Percentiles rank a stretch among this genome's conserved stretches.
phyloP scores from a whole-genome alignment of 2,329 filamentous ascomycete species.

The Penicillium olsonii region DNA sequence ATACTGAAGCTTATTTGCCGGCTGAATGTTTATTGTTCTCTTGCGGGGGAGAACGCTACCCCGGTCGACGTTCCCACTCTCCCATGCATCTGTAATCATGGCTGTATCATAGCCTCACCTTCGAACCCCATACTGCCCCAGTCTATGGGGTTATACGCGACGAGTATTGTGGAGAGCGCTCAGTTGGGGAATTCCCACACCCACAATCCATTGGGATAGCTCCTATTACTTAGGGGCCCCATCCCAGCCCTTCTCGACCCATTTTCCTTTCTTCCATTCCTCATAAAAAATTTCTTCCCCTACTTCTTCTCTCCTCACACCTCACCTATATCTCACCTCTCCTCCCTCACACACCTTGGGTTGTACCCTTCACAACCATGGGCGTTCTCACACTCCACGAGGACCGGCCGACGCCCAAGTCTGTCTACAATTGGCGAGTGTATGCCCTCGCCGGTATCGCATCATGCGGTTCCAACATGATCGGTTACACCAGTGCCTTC shows the following conservation, averaged over 20 bases:
- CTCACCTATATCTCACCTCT: background rate
- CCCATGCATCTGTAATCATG: conserved; percentile 16
- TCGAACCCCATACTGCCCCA: conserved; percentile 32
- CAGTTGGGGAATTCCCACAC: conserved; percentile 23
- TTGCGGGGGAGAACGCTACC: conserved; percentile 35
- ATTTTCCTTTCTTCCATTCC: conserved; percentile 8
- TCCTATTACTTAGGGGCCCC: conserved; percentile 23
- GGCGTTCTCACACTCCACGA: conserved; percentile 41
- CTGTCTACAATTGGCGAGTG: conserved; percentile 62
- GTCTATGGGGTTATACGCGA: conserved; percentile 27
- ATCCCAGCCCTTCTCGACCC: conserved; percentile 13
- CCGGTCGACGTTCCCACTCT: conserved; percentile 25
- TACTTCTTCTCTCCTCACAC: background rate
- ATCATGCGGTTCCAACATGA: conserved; percentile 60
- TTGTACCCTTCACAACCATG: conserved; percentile 24
- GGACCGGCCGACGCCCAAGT: conserved; percentile 55
- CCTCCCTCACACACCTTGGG: background rate
- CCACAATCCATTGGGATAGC: conserved; percentile 14
- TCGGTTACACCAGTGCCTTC: conserved; percentile 69
- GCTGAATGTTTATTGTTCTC: conserved; percentile 32
- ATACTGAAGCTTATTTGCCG: conserved; percentile 21
- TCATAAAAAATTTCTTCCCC: conserved; percentile 6
- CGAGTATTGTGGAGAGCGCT: conserved; percentile 29
- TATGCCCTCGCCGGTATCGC: conserved; percentile 56
- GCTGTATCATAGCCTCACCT: conserved; percentile 20